phyloP scores from a whole-genome alignment of 2,329 filamentous ascomycete species.

The Paracoccidioides lutzii region DNA sequence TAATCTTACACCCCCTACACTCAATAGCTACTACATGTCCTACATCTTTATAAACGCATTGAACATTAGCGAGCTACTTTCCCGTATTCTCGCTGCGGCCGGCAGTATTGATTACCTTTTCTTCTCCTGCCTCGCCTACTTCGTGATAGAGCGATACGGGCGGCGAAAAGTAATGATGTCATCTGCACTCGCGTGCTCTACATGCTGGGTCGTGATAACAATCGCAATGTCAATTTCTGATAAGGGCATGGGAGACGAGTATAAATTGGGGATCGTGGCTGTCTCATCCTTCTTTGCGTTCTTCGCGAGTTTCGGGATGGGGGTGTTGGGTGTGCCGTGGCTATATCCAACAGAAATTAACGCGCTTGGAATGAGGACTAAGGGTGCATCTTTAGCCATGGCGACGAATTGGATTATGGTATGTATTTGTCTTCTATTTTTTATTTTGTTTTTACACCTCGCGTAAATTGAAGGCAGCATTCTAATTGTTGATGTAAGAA shows the following conservation, averaged over 20 bases:
- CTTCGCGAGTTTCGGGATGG: slow-evolving; percentile 29
- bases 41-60: slow-evolving; percentile 34
- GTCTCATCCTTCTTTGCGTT: too few relatives aligned
- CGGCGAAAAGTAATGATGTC: slow-evolving; percentile 38
- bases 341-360: slow-evolving; percentile 26
- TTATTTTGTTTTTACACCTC: too few relatives aligned
- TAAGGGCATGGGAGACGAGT: slow-evolving; percentile 27
- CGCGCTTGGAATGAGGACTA: slow-evolving; percentile 23
- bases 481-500: too few relatives aligned
- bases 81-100: slow-evolving; percentile 34
- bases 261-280: too few relatives aligned
- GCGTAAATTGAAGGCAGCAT: too few relatives aligned
- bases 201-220: slow-evolving; percentile 39
- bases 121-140: slow-evolving; percentile 32
- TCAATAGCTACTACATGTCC: slow-evolving; percentile 23
- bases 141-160: slow-evolving; percentile 38
- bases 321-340: slow-evolving; percentile 29
- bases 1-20: not conserved
- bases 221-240: slow-evolving; percentile 31
- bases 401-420: slow-evolving; percentile 20
- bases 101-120: slow-evolving; percentile 36
- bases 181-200: slow-evolving; percentile 36
- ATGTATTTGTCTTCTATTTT: not conserved
- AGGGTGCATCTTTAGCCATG: slow-evolving; percentile 20
- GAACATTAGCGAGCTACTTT: slow-evolving; percentile 23